A percentile compares a stretch with the other conserved stretches of the same genome.
These are phyloP conservation scores for Pleochaeta shiraiana DNA, from an alignment of 2,329 filamentous ascomycete species.

Conservation along the genomic window DNA sequence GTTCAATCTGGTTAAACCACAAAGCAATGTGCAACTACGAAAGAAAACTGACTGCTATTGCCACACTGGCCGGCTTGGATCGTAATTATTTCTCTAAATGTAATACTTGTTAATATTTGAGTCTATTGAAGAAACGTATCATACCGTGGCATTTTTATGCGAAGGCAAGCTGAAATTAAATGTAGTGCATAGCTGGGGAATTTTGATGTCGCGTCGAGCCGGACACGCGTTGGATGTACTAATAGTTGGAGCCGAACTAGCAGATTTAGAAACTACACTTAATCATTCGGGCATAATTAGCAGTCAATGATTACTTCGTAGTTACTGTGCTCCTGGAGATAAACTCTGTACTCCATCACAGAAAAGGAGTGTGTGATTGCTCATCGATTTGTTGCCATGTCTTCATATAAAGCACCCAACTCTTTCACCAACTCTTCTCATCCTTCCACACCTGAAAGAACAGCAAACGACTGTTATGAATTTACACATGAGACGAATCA, in stretches of 20 bases:
- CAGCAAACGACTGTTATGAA: slow-evolving; percentile 11
- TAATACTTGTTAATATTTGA: slow-evolving; percentile 5
- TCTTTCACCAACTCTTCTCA: slow-evolving; percentile 16
- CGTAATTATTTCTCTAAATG: slow-evolving; percentile 92
- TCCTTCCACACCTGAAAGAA: slow-evolving; percentile 19
- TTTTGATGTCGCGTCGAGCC: too few species aligned
- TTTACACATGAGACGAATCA: slow-evolving; percentile 16
- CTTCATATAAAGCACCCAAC: too few species aligned
- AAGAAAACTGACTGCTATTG: slow-evolving; percentile 68
- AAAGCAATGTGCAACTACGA: neutral
- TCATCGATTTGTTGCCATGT: too few species aligned
- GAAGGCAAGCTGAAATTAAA: too few species aligned
- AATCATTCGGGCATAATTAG: neutral
- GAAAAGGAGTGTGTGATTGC: too few species aligned
- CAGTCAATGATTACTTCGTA: too few species aligned
- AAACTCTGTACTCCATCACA: too few species aligned
- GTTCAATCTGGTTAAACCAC: neutral
- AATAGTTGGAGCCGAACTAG: too few species aligned
- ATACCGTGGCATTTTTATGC: slow-evolving; percentile 18
- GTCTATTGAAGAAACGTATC: neutral
- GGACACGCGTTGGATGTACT: too few species aligned
- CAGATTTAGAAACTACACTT: slow-evolving; percentile 11
- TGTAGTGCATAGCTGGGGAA: too few species aligned
- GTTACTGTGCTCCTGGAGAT: too few species aligned
- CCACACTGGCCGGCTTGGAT: slow-evolving; percentile 98